Evolutionary conservation across 129 eudicot genomes (phyloP), one percentile per base, ranked within the genome.

Genomic region (Centella asiatica): DNA sequence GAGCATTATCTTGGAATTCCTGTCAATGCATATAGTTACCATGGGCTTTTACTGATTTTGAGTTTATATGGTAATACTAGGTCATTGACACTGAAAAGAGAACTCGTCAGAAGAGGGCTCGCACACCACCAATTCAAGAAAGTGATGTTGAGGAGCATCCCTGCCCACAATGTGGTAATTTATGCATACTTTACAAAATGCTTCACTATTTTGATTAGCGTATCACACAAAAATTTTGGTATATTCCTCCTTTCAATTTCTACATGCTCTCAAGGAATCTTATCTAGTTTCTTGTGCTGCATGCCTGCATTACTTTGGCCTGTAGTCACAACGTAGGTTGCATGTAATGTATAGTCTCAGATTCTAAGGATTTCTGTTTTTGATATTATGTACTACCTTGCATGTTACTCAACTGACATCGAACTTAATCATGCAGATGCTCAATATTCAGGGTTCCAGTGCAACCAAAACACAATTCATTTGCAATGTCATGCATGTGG

Each of bases 401-500:
- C 53, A 32, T 58, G 32, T 24, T 32, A 25, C 28, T 48, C 17
- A 51, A 60, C 54, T 56, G 34, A 42, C 45, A n/a, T 22, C 52
- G 3, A 19, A 57, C 52, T 5, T 32, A 24, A n/a, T 64, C 10
- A 39, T 63, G 69, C 74, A 86, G 97, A 78, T 31, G 72, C 80
- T 32, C 81, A 67, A 46, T 67, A 82, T 49, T 74, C 62, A 18
- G 95, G 89, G 50, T 90, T 78, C 55, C 78, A 48, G 32, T 90
- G 97, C 81, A 86, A 75, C 60, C 74, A 57, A n/a, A 77, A 76
- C 74, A 90, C 87, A 1, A 74, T 79, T 62, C 97, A 90, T 81
- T 80, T 90, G 63, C 95, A 90, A 60, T 90, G 97, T 68, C 95
- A 86, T 46, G 73, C 83, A 60, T 90, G 97, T 70, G 85, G 94